Percentiles rank a stretch among this genome's conserved stretches.
These are phyloP conservation scores for Cyberlindnera meyerae DNA, from an alignment of 805 yeast species.

Conservation along the genomic window DNA sequence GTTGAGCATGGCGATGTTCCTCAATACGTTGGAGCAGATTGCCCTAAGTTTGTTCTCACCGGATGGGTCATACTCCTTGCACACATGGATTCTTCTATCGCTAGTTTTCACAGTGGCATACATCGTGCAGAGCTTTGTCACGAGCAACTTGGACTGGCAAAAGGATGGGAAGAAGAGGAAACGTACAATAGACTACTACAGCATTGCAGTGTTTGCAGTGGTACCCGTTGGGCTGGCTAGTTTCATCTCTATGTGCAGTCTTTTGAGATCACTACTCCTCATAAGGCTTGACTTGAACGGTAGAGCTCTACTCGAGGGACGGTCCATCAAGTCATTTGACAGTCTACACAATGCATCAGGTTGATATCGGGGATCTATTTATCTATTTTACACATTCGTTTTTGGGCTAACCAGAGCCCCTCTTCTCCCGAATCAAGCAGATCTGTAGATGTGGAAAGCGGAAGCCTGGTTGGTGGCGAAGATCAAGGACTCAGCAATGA, in stretches of 20 bases:
- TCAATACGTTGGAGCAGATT: conserved; percentile 65
- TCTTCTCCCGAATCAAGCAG: too few relatives aligned
- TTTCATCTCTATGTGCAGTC: conserved; percentile 83
- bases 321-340: not conserved
- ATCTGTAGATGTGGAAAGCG: conserved; percentile 45
- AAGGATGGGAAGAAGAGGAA: conserved; percentile 27
- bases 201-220: conserved; percentile 91
- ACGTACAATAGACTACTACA: conserved; percentile 79
- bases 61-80: conserved; percentile 67
- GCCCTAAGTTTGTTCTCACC: conserved; percentile 65
- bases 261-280: conserved; percentile 70
- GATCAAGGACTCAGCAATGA: conserved; percentile 70
- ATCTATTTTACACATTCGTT: too few relatives aligned
- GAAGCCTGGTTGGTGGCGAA: conserved; percentile 84
- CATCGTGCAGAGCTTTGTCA: conserved; percentile 82
- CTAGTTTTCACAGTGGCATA: conserved; percentile 76
- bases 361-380: too few relatives aligned
- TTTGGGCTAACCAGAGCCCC: too few relatives aligned
- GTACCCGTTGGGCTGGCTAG: conserved; percentile 97
- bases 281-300: conserved; percentile 55
- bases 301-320: conserved; percentile 14
- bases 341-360: too few relatives aligned
- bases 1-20: conserved; percentile 72
- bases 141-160: conserved; percentile 56
- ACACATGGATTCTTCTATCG: conserved; percentile 89